Conservation (phyloP, 1,139 yeast genomes). For the Lodderomyces margitis region DNA sequence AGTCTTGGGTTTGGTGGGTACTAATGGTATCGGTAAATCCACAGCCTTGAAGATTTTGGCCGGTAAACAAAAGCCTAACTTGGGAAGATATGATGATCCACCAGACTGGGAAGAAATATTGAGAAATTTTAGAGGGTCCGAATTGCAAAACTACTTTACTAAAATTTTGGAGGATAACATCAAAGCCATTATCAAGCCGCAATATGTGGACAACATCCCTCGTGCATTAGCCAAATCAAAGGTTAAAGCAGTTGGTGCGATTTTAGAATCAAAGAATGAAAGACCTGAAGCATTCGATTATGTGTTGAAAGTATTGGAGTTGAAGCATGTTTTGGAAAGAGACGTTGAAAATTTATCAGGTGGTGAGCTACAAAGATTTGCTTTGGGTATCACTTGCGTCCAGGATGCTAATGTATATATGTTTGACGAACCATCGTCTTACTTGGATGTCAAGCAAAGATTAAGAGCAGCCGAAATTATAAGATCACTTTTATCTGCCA, state of each 20-base stretch:
- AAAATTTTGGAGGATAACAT: constrained; percentile 90
- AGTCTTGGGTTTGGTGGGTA: constrained; percentile 95
- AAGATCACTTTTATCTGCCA: constrained; percentile 74
- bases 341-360: constrained; percentile 90
- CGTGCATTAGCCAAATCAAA: constrained; percentile 89
- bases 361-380: constrained; percentile 98
- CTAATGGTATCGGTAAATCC: constrained; percentile 98
- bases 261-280: constrained; percentile 72
- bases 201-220: constrained; percentile 95
- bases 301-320: constrained; percentile 68
- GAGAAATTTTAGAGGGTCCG: constrained; percentile 91
- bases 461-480: constrained; percentile 94
- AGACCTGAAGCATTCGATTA: constrained; percentile 59
- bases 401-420: constrained; percentile 94
- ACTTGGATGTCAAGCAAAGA: constrained; percentile 97
- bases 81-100: constrained; percentile 91
- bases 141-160: constrained; percentile 92
- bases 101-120: constrained; percentile 97
- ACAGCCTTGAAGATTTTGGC: constrained; percentile 97
- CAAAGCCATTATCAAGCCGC: constrained; percentile 95
- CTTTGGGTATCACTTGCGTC: constrained; percentile 95
- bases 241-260: constrained; percentile 80
- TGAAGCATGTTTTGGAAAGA: constrained; percentile 71
- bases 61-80: constrained; percentile 97
- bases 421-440: constrained; percentile 99